Evolutionary conservation across 2,329 filamentous ascomycete species (phyloP), one percentile per base, ranked within the genome.

Genomic region (Scedosporium aurantiacum): DNA sequence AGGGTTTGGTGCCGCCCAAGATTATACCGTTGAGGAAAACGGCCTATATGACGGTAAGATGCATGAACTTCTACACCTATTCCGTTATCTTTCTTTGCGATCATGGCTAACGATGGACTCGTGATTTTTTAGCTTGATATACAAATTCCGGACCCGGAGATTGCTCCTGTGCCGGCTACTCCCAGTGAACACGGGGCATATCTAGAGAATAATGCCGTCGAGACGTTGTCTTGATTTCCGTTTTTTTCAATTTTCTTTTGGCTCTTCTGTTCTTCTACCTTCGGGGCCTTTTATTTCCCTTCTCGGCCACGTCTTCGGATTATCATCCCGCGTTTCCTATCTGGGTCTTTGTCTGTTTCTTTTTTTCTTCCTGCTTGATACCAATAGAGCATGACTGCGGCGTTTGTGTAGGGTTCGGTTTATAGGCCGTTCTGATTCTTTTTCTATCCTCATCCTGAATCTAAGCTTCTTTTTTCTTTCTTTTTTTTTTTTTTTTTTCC

Each of bases 21-120:
- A 84, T 97, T 60, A 85, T 96, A 66, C 82, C 89, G 45, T 74
- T 96, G 66, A 82, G 91, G 68, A 82, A 86, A 68, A 96, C 92
- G 45, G 93, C 90, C 1, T 97, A 96, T 73, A 87, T 96, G 85
- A 91, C 82, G 66, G 87, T 89, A 74, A 75, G 85, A 72, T 52
- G 66, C 5, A 16, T 60, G 5, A 0, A n/a, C 27, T 28, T 16
- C 41, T 27, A 23, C 52, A 5, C 6, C 2, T 40, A 28, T 23
- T 60, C 27, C 12, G 40, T 65, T 55, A n/a, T 57, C 23, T 23
- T 12, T 40, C 37, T 12, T 27, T n/a, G 3, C 16, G 7, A 32
- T 23, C 27, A 18, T 28, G 32, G n/a, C 18, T 41, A 56, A n/a
- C 43, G 28, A 47, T 4, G 27, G 57, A 50, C 21, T 37, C 18